phyloP scores from a whole-genome alignment of 129 eudicot species.

The Centella asiatica region DNA sequence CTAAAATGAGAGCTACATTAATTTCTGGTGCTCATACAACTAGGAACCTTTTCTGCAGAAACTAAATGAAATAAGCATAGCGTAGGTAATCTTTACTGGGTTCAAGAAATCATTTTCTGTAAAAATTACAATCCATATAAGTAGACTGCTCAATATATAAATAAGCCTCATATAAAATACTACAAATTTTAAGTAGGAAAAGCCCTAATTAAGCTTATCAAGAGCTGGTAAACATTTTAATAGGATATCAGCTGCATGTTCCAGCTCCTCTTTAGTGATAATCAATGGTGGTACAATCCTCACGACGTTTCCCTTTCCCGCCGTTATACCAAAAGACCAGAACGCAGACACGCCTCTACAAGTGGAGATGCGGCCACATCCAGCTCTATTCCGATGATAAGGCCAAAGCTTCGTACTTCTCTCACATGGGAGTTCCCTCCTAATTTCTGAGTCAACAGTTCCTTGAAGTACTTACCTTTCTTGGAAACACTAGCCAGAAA shows the following conservation, averaged over 20 bases:
- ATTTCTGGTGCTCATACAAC: too few relatives aligned
- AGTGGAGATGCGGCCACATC: conserved; percentile 61
- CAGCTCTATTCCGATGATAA: conserved; percentile 74
- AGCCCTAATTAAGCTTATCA: conserved; percentile 41
- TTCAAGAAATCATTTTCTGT: too few relatives aligned
- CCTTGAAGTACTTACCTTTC: conserved; percentile 63
- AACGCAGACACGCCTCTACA: conserved; percentile 21
- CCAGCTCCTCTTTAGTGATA: conserved; percentile 52
- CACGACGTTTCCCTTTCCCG: conserved; percentile 81
- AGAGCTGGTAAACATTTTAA: conserved; percentile 52
- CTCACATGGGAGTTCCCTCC: conserved; percentile 51
- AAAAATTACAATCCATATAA: too few relatives aligned
- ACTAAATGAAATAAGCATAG: too few relatives aligned
- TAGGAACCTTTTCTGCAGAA: too few relatives aligned
- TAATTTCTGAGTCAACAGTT: conserved; percentile 33
- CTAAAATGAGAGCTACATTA: too few relatives aligned
- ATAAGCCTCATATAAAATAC: too few relatives aligned
- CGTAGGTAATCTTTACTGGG: too few relatives aligned
- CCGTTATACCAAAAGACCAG: conserved; percentile 36
- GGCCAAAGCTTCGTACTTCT: conserved; percentile 69
- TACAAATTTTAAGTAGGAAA: too few relatives aligned
- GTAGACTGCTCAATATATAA: too few relatives aligned
- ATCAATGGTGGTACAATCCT: conserved; percentile 81
- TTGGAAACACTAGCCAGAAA: conserved; percentile 46
- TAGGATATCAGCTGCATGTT: conserved; percentile 53